Evolutionary conservation across 331 rosid species (phyloP).

Genomic region (Malus hybrid): DNA sequence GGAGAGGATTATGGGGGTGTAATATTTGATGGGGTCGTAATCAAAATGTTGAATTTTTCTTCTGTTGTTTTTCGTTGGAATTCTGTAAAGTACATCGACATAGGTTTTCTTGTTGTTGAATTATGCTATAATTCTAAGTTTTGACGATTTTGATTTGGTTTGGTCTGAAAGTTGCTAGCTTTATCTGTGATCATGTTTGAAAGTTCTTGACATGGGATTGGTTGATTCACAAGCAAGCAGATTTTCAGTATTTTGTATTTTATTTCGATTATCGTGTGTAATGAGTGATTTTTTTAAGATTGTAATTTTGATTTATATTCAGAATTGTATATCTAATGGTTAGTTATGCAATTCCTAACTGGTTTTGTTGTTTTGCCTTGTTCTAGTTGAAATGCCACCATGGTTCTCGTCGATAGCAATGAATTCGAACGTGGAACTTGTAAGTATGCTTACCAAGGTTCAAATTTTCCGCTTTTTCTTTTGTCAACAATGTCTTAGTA

Average conservation of each 20-base stretch:
- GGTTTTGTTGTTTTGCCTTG: conserved; percentile 29
- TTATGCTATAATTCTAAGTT: background rate
- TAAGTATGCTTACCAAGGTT: conserved; percentile 39
- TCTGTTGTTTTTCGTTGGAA: background rate
- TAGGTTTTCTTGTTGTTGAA: background rate
- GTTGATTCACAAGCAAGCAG: background rate
- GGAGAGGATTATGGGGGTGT: background rate
- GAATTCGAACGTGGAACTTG: conserved; percentile 73
- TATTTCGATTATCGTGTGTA: background rate
- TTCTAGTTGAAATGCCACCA: conserved; percentile 81
- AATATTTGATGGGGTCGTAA: conserved; percentile 18
- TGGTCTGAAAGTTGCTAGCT: background rate
- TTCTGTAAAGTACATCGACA: background rate
- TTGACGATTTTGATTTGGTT: background rate
- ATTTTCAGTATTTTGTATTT: background rate
- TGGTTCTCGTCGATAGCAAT: conserved; percentile 78
- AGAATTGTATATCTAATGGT: background rate
- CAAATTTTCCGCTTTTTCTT: background rate
- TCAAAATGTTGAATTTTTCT: conserved; percentile 9
- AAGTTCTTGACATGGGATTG: background rate
- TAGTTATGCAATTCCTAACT: conserved; percentile 21
- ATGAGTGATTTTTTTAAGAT: background rate
- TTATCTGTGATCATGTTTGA: background rate
- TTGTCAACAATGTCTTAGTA: background rate
- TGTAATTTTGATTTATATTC: background rate